Conservation (phyloP, 2,329 filamentous ascomycete genomes). For the Microsporum ferrugineum region DNA sequence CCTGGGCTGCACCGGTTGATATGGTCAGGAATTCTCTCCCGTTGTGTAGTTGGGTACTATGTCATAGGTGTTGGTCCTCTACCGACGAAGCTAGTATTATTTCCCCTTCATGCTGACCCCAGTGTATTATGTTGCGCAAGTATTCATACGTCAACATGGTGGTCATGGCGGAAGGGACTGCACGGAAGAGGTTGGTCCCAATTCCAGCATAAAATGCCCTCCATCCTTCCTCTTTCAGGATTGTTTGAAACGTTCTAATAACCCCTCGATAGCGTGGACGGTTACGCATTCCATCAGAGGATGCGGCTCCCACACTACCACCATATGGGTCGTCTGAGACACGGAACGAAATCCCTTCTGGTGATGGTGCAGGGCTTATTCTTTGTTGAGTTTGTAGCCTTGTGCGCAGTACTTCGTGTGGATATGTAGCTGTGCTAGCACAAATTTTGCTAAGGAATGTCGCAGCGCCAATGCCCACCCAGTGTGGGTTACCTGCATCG, state of each 20-base stretch:
- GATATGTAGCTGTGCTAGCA: constrained; percentile 90
- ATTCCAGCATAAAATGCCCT: constrained; percentile 93
- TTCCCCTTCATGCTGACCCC: constrained; percentile 43
- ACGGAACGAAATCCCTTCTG: constrained; percentile 43
- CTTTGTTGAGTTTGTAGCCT: constrained; percentile 86
- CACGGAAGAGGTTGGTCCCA: constrained; percentile 94
- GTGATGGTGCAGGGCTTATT: constrained; percentile 37
- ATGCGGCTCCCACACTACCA: constrained; percentile 31
- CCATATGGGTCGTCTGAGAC: constrained; percentile 36
- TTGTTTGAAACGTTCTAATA: constrained; percentile 68
- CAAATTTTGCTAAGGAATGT: constrained; percentile 90
- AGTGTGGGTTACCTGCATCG: constrained; percentile 54
- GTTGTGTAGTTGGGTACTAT: background rate
- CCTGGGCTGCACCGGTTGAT: no score
- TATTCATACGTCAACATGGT: constrained; percentile 97
- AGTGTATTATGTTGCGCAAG: constrained; percentile 44
- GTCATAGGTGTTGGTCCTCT: background rate
- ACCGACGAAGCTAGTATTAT: background rate
- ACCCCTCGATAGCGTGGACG: constrained; percentile 60
- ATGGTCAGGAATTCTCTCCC: background rate
- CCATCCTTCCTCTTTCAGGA: constrained; percentile 87
- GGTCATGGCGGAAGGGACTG: constrained; percentile 87
- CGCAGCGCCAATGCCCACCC: constrained; percentile 71
- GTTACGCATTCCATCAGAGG: constrained; percentile 48
- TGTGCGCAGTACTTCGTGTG: constrained; percentile 91